These are phyloP conservation scores for Euptelea pleiosperma DNA, from an alignment of 164 flowering plant species.

Conservation along the genomic window DNA sequence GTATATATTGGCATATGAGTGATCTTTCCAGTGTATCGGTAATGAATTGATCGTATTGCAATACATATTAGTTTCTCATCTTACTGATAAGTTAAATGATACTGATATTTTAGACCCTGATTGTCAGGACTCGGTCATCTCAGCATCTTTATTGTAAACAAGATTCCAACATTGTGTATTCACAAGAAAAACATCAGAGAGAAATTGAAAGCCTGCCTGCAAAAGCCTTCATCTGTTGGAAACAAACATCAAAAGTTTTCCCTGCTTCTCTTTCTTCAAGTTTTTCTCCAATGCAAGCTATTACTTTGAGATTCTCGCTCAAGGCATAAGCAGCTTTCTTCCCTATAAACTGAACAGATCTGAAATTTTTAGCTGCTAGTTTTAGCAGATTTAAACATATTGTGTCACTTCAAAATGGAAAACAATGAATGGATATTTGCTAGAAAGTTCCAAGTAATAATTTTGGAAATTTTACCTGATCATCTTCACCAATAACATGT, in stretches of 20 bases:
- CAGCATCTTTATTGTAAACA: background rate
- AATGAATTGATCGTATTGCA: too few relatives aligned
- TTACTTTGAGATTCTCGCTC: constrained; percentile 76
- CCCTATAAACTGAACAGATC: constrained; percentile 72
- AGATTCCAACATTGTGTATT: background rate
- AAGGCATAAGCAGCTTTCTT: constrained; percentile 98
- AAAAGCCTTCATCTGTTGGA: constrained; percentile 83
- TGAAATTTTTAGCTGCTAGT: background rate
- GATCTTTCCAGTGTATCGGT: too few relatives aligned
- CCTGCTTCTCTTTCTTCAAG: constrained; percentile 92
- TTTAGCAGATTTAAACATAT: background rate
- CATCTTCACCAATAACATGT: constrained; percentile 90
- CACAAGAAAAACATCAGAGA: constrained; percentile 1
- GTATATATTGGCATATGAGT: too few relatives aligned
- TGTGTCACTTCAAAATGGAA: constrained; percentile 4
- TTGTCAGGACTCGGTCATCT: too few relatives aligned
- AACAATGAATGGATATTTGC: background rate
- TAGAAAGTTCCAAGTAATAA: background rate
- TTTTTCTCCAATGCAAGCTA: constrained; percentile 94
- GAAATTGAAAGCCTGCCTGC: constrained; percentile 47
- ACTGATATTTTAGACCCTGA: too few relatives aligned
- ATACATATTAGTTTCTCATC: too few relatives aligned
- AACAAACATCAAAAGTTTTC: constrained; percentile 95
- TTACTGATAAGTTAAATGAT: too few relatives aligned
- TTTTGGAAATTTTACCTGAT: constrained; percentile 50